These are phyloP conservation scores for Pichia inconspicua DNA, from an alignment of 1,139 yeast species.

Conservation along the genomic window DNA sequence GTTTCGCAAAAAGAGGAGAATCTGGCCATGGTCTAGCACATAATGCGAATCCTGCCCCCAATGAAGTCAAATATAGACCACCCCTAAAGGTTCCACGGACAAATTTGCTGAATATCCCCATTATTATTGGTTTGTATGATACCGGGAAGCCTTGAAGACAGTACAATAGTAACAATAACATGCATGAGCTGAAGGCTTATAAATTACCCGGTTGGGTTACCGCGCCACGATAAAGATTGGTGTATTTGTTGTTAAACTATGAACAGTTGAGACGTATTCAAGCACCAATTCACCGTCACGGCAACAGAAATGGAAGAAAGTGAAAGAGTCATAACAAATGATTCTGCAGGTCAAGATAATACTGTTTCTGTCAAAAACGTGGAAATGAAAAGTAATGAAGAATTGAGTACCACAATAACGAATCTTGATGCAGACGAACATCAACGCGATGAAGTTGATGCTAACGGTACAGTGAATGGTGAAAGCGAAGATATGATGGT, in stretches of 20 bases:
- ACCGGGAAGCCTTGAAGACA: too few species aligned
- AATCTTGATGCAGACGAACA: not conserved
- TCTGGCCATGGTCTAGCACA: constrained; percentile 39
- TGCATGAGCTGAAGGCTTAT: too few species aligned
- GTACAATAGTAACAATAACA: too few species aligned
- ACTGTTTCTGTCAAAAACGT: not conserved
- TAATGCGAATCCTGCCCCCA: constrained; percentile 39
- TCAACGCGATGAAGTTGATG: not conserved
- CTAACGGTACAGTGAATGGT: not conserved
- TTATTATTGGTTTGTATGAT: not conserved
- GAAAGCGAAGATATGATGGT: not conserved
- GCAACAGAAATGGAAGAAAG: not conserved
- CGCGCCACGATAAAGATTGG: not conserved
- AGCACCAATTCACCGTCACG: too few species aligned
- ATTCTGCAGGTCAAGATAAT: not conserved
- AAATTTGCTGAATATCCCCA: constrained; percentile 2
- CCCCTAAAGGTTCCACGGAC: constrained; percentile 8
- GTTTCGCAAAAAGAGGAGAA: constrained; percentile 30
- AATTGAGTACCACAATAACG: not conserved
- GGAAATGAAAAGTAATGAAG: not conserved
- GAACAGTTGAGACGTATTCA: not conserved
- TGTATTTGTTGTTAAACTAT: too few species aligned
- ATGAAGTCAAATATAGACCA: constrained; percentile 16
- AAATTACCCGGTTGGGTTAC: not conserved
- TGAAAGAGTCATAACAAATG: not conserved